Conservation (phyloP, 2,329 filamentous ascomycete species). For the Grosmannia serpens region DNA sequence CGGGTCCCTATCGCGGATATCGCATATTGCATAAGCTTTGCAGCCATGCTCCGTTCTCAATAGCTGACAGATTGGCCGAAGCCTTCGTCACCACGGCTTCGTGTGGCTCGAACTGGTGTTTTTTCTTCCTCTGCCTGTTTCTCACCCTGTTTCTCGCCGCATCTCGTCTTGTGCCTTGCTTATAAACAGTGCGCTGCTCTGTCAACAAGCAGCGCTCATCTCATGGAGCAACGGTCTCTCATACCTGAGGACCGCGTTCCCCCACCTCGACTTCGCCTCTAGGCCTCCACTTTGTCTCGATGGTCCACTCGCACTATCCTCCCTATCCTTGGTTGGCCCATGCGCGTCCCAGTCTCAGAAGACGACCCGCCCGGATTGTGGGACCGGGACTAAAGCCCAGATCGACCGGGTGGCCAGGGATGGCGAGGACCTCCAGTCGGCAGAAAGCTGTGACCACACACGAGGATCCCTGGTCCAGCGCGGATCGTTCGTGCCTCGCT, state of each 20-base stretch:
- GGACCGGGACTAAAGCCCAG: constrained; percentile 7
- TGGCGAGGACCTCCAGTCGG: not conserved
- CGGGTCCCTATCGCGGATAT: too few species aligned
- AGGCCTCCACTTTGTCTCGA: not conserved
- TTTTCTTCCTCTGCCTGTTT: not conserved
- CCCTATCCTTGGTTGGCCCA: not conserved
- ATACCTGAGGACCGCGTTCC: not conserved
- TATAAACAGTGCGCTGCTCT: not conserved
- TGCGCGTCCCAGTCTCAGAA: not conserved
- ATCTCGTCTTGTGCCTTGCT: not conserved
- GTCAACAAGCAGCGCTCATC: not conserved
- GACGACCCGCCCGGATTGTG: constrained; percentile 1
- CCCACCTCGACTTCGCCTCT: not conserved
- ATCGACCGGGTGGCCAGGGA: constrained; percentile 5
- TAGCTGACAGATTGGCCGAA: too few species aligned
- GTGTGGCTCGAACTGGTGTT: not conserved
- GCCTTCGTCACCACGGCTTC: too few species aligned
- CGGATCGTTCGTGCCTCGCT: not conserved
- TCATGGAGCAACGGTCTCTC: not conserved
- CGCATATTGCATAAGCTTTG: too few species aligned
- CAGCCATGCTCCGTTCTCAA: too few species aligned
- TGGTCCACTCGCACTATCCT: not conserved
- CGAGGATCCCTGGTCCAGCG: not conserved
- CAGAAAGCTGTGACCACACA: not conserved
- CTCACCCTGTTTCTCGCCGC: not conserved